Evolutionary conservation across 78 protist genomes (phyloP), one percentile per base, ranked within the genome.

Genomic region (Emiliania huxleyi): DNA sequence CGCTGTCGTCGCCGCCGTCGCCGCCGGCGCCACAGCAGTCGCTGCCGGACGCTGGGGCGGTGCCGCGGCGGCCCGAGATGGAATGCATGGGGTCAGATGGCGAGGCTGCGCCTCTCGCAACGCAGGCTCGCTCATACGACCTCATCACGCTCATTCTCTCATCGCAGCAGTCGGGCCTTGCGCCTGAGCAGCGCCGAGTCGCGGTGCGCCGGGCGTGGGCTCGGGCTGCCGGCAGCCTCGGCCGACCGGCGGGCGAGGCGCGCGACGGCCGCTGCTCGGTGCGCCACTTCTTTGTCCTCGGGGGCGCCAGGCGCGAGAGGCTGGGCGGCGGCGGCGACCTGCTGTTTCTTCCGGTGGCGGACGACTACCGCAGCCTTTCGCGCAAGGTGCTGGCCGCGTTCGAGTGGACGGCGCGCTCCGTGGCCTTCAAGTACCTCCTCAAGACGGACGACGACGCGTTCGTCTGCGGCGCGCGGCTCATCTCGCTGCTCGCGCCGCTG

Each of bases 391-490:
- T 62, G 38, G 26, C 38, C n/a, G n/a, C 73, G 6, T 12, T 23
- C 26, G 73, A 62, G 12, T 23, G n/a, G n/a, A 4, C n/a, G 3
- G 6, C 12, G 3, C 73, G n/a, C n/a, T 23, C 26, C 33, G 11
- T 62, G 23, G 3, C 73, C 3, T 81, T 44, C 38, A 81, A 81
- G 38, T 81, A 44, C 38, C 18, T 81, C 0, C 55, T 81, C 89
- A 81, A 81, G 89, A 81, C 89, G 23, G 89, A 81, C 8, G 89
- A 81, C 55, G 89, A 81, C 56, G 0, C 56, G 42, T 81, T 44
- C 38, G 89, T 44, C 15, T 81, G 89, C 55, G 33, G 25, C 56
- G 49, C 49, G 6, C 49, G 89, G 26, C 48, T 44, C 23, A 52
- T 81, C 40, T 52, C 2, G 56, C 1, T 0, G 6, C 55, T 81